These are phyloP conservation scores for Myxozyma sirexii DNA, from an alignment of 805 yeast genomes.

Conservation along the genomic window DNA sequence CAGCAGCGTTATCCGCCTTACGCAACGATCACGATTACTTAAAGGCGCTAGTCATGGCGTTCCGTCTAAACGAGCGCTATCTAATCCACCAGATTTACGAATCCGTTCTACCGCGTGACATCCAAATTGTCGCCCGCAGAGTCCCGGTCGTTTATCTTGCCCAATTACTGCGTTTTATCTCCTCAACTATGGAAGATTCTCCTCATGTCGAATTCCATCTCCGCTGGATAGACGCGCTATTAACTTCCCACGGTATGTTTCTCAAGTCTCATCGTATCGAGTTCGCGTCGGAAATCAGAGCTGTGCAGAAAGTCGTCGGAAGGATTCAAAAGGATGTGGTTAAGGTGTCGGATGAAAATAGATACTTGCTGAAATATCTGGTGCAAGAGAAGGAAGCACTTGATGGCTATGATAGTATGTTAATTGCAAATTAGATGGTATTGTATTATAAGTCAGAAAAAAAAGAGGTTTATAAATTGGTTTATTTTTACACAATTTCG, in stretches of 20 bases:
- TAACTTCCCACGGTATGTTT: constrained; percentile 75
- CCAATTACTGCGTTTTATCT: constrained; percentile 68
- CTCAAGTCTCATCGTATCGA: constrained; percentile 64
- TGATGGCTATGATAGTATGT: constrained; percentile 1
- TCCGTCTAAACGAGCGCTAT: constrained; percentile 81
- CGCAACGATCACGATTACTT: constrained; percentile 57
- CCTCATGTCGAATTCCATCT: constrained; percentile 84
- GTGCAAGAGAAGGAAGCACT: constrained; percentile 3
- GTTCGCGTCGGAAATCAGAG: constrained; percentile 47
- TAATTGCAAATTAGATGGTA: not conserved
- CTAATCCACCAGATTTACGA: constrained; percentile 76
- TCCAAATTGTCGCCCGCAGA: constrained; percentile 64
- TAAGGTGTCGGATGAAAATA: constrained; percentile 27
- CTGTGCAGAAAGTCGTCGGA: constrained; percentile 20
- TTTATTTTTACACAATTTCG: no score
- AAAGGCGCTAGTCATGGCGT: constrained; percentile 86
- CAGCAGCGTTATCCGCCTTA: constrained; percentile 63
- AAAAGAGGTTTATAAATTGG: no score
- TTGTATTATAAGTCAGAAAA: not conserved
- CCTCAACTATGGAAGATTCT: constrained; percentile 64
- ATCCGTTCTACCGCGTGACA: constrained; percentile 67
- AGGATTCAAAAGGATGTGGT: constrained; percentile 22
- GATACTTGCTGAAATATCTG: constrained; percentile 20
- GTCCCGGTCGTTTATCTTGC: constrained; percentile 78
- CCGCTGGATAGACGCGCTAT: constrained; percentile 72